Evolutionary conservation across 2,329 filamentous ascomycete species (phyloP), one percentile per base, ranked within the genome.

Genomic region (Spiromastix sp.): DNA sequence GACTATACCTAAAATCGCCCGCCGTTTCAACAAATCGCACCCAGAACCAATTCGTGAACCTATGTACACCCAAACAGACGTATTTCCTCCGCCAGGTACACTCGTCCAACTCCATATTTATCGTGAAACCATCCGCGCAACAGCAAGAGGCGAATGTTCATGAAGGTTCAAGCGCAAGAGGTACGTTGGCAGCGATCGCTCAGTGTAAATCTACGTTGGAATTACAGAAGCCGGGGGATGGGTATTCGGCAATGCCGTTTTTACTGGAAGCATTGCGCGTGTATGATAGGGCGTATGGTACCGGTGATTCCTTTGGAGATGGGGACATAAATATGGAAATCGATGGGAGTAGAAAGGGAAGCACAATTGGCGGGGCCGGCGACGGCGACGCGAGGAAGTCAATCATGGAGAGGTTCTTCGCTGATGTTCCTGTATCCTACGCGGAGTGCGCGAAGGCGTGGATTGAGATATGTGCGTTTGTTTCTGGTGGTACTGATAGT

Each of bases 11-110:
- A 21, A 68, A 67, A 48, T 65, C 62, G 4, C 51, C 60, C 28
- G 46, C 47, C 5, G 21, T 42, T 24, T 24, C 21, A 24, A 7
- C 21, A 24, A 24, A 24, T 7, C 7, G 21, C n/a, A 7, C 21
- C 21, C 7, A 24, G 7, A n/a, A n/a, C 32, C 55, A 62, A 29
- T 63, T 61, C 38, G 69, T 72, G 19, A 73, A 77, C 40, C 61
- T 80, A 40, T 79, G 75, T 56, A 77, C 72, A 2, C 57, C 63
- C 7, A 60, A 61, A 36, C 62, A 68, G 44, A 75, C 74, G 8
- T 80, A 70, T 57, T 66, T 69, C 39, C 56, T 79, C 34, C 73
- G 74, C 45, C 74, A 79, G 53, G 74, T 79, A 34, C 74, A 76
- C 46, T 78, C 75, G 11, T 79, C 75, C 17, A 80, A 80, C 45